phyloP scores from a whole-genome alignment of 2,329 filamentous ascomycete genomes.

The Botrytis fragariae region DNA sequence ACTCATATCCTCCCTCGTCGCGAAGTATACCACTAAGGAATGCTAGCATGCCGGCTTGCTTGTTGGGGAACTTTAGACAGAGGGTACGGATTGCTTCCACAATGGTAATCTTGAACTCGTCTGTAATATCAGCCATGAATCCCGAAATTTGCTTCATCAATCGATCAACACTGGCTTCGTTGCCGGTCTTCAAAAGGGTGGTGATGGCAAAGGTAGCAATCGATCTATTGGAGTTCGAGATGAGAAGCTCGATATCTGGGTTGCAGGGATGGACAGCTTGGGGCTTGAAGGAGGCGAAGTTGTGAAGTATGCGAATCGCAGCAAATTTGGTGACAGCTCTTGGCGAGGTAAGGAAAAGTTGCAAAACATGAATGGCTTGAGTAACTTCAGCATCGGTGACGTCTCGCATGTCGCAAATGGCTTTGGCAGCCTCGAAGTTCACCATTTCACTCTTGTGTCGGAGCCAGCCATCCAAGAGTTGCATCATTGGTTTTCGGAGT shows the following conservation, averaged over 20 bases:
- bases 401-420: constrained; percentile 91
- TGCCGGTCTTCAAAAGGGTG: constrained; percentile 95
- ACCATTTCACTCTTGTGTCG: constrained; percentile 99
- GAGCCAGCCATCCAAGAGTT: constrained; percentile 92
- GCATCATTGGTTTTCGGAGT: constrained; percentile 93
- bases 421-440: constrained; percentile 98
- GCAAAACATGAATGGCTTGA: constrained; percentile 90
- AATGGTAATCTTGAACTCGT: constrained; percentile 99
- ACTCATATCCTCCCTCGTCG: constrained; percentile 96
- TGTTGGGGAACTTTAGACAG: constrained; percentile 95
- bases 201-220: constrained; percentile 99
- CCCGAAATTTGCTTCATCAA: constrained; percentile 98
- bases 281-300: constrained; percentile 95
- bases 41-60: constrained; percentile 95
- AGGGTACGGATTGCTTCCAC: constrained; percentile 96
- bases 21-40: constrained; percentile 96
- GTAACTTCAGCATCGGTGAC: constrained; percentile 88
- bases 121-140: constrained; percentile 98
- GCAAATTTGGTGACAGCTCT: constrained; percentile 96
- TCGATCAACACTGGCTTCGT: constrained; percentile 93
- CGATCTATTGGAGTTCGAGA: constrained; percentile 94
- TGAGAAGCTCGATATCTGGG: constrained; percentile 93
- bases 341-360: constrained; percentile 94
- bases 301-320: constrained; percentile 92
- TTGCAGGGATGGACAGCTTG: constrained; percentile 91